phyloP scores from a whole-genome alignment of 257 asterid genomes.

The Jaltomata sinuosa region DNA sequence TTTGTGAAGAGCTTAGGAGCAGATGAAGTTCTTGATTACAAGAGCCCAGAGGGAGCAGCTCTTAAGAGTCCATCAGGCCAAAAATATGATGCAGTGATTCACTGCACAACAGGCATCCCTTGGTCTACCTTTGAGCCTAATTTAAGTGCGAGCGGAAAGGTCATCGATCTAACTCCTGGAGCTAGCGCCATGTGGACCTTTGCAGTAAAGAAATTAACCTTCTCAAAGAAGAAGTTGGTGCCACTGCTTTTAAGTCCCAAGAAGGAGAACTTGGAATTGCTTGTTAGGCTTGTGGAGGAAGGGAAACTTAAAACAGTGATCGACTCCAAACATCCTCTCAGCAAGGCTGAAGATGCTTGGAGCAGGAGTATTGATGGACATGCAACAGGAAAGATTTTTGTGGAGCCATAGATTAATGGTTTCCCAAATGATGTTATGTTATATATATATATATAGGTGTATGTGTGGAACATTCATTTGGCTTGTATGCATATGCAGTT shows the following conservation, averaged over 20 bases:
- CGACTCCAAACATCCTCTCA: conserved; percentile 36
- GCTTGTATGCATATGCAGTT: background rate
- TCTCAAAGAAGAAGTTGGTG: conserved; percentile 37
- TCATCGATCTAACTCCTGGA: conserved; percentile 49
- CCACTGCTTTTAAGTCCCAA: conserved; percentile 23
- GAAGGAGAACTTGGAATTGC: conserved; percentile 19
- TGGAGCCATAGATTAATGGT: conserved; percentile 15
- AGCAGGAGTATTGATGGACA: conserved; percentile 47
- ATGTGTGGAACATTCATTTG: background rate
- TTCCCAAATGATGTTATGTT: background rate
- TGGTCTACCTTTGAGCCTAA: conserved; percentile 58
- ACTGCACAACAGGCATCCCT: conserved; percentile 31
- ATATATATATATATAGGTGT: background rate
- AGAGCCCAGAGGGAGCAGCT: conserved; percentile 47
- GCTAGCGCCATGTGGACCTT: conserved; percentile 27
- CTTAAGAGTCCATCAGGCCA: conserved; percentile 55
- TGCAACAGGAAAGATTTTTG: conserved; percentile 60
- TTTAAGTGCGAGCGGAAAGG: conserved; percentile 33
- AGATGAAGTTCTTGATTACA: conserved; percentile 73
- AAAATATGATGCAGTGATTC: conserved; percentile 60
- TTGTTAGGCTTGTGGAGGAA: conserved; percentile 49
- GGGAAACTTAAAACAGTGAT: conserved; percentile 52
- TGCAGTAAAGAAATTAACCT: conserved; percentile 30
- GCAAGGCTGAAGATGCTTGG: conserved; percentile 62
- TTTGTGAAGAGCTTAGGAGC: conserved; percentile 61